Percentiles rank a stretch among this genome's conserved stretches.
phyloP scores from a whole-genome alignment of 2,329 filamentous ascomycete genomes.

The Paraphaeosphaeria minitans region DNA sequence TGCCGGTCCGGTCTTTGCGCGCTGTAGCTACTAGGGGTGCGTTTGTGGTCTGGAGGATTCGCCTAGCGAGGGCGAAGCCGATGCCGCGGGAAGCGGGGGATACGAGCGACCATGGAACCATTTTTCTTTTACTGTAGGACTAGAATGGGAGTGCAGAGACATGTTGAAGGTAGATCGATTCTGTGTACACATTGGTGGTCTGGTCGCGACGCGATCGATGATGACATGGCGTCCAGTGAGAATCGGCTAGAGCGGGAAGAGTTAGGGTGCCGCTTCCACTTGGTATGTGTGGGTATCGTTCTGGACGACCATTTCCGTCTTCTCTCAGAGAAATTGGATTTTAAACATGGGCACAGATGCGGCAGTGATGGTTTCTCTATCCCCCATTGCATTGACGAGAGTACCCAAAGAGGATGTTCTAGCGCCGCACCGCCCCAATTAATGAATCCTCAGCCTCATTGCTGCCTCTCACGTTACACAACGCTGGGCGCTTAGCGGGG shows the following conservation, averaged over 20 bases:
- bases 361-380: too few relatives aligned
- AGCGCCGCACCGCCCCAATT: too few relatives aligned
- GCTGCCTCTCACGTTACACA: constrained; percentile 1
- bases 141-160: constrained; percentile 1
- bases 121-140: constrained; percentile 18
- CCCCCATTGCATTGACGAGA: too few relatives aligned
- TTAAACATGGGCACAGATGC: too few relatives aligned
- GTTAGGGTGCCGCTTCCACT: not conserved
- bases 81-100: constrained; percentile 68
- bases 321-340: too few relatives aligned
- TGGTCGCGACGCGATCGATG: constrained; percentile 34
- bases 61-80: constrained; percentile 64
- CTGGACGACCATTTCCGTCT: too few relatives aligned
- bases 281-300: too few relatives aligned
- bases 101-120: constrained; percentile 57
- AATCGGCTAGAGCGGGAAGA: constrained; percentile 23
- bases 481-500: not conserved
- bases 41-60: constrained; percentile 61
- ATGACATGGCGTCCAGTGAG: constrained; percentile 32
- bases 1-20: constrained; percentile 57
- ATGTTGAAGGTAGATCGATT: constrained; percentile 11
- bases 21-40: constrained; percentile 66
- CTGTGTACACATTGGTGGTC: constrained; percentile 6
- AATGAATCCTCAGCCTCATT: not conserved
- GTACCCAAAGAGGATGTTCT: too few relatives aligned